These are phyloP conservation scores for cucumber (Cucumis sativus) DNA, from an alignment of 306 rosid species.

Conservation along the genomic window DNA sequence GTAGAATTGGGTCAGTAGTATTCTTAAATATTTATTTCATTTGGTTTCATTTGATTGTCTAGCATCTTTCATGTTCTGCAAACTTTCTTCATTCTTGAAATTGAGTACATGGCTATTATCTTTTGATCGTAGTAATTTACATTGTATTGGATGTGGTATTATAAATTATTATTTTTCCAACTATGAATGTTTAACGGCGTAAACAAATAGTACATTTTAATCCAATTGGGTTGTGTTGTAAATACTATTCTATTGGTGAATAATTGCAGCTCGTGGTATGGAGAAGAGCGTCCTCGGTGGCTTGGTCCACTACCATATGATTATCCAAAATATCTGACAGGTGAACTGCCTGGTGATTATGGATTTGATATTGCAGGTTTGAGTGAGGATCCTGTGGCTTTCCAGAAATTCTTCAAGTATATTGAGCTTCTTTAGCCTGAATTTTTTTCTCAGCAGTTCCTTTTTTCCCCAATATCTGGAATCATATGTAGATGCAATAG, in stretches of 20 bases:
- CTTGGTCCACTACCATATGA: conserved; percentile 83
- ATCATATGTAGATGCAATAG: not conserved
- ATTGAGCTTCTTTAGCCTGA: conserved; percentile 2
- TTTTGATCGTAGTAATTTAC: not conserved
- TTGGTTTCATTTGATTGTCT: not conserved
- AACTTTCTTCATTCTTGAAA: not conserved
- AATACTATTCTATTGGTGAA: not conserved
- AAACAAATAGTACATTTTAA: not conserved
- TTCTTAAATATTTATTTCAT: not conserved
- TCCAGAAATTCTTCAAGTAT: conserved; percentile 72
- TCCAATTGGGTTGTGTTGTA: not conserved
- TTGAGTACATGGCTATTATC: not conserved
- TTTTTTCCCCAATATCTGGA: not conserved
- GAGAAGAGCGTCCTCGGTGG: conserved; percentile 80
- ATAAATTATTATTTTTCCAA: not conserved
- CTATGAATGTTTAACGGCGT: not conserved
- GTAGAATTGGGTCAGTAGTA: not conserved
- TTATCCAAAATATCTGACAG: conserved; percentile 69
- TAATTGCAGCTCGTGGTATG: conserved; percentile 70
- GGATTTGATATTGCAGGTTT: conserved; percentile 78
- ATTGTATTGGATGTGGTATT: not conserved
- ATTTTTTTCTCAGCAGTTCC: not conserved
- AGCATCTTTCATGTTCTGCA: not conserved
- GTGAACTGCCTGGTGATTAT: conserved; percentile 86
- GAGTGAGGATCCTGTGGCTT: conserved; percentile 55